Conservation (phyloP, 768 basidiomycete species). For the Mycena latifolia region DNA sequence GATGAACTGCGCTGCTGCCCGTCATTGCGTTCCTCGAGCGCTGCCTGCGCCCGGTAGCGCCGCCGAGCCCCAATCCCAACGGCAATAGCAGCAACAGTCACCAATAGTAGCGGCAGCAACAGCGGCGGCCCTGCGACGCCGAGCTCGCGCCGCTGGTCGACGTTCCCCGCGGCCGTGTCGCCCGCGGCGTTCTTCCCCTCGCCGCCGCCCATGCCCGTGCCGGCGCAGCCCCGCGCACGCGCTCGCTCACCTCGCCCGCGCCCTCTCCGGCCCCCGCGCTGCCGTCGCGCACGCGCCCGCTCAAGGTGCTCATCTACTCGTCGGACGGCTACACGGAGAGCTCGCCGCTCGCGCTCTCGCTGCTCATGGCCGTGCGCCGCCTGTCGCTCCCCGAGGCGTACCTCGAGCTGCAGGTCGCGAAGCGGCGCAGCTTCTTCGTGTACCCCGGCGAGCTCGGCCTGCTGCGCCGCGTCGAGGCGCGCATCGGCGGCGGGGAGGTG, state of each 20-base stretch:
- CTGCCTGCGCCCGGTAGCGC: conserved; percentile 63
- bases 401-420: conserved; percentile 87
- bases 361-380: conserved; percentile 83
- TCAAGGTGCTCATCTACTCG: conserved; percentile 85
- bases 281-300: conserved; percentile 65
- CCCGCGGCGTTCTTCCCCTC: conserved; percentile 32
- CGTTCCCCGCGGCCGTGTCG: conserved; percentile 39
- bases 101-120: neutral
- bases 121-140: neutral
- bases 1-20: conserved; percentile 68
- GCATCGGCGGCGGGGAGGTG: conserved; percentile 54
- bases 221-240: conserved; percentile 26
- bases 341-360: conserved; percentile 85
- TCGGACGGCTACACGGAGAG: conserved; percentile 95
- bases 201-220: neutral
- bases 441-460: conserved; percentile 85
- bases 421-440: conserved; percentile 90
- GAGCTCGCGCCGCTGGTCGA: conserved; percentile 31
- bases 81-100: neutral
- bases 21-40: conserved; percentile 78
- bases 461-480: conserved; percentile 75
- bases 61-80: conserved; percentile 19
- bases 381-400: conserved; percentile 90
- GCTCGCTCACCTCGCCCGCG: conserved; percentile 39
- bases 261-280: conserved; percentile 47